Conservation (phyloP, 305 asterid species). For the Solanum hybrid region DNA sequence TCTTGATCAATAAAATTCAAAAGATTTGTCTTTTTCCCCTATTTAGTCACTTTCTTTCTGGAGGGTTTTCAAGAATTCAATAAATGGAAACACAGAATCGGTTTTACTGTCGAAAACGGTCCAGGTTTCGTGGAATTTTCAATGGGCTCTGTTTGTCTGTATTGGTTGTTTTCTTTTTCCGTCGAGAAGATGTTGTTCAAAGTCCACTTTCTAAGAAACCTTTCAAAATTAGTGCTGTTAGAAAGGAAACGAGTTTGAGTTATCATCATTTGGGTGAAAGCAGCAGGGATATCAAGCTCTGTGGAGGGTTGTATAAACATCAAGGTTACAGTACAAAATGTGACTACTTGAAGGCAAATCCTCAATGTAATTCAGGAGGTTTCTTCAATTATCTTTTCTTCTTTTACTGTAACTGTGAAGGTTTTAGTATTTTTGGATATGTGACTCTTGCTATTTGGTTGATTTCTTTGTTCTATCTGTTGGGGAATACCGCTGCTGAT, state of each 20-base stretch:
- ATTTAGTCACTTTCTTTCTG: not conserved
- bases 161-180: constrained; percentile 31
- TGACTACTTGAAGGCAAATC: constrained; percentile 50
- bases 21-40: not conserved
- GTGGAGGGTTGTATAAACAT: constrained; percentile 48
- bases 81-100: constrained; percentile 23
- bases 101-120: constrained; percentile 10
- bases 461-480: constrained; percentile 50
- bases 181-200: constrained; percentile 18
- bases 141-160: constrained; percentile 32
- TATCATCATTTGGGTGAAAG: not conserved
- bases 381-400: constrained; percentile 47
- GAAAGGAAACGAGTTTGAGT: constrained; percentile 23
- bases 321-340: constrained; percentile 43
- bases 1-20: not conserved
- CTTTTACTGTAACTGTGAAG: constrained; percentile 58
- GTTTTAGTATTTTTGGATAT: constrained; percentile 34
- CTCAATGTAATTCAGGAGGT: constrained; percentile 61
- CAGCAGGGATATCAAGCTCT: constrained; percentile 21
- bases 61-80: constrained; percentile 7
- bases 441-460: constrained; percentile 46
- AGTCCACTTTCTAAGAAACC: constrained; percentile 21
- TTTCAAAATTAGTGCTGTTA: not conserved
- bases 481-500: constrained; percentile 82
- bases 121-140: constrained; percentile 44